These are phyloP conservation scores for Trichosanthes truncata DNA, from an alignment of 306 rosid species.

Conservation along the genomic window DNA sequence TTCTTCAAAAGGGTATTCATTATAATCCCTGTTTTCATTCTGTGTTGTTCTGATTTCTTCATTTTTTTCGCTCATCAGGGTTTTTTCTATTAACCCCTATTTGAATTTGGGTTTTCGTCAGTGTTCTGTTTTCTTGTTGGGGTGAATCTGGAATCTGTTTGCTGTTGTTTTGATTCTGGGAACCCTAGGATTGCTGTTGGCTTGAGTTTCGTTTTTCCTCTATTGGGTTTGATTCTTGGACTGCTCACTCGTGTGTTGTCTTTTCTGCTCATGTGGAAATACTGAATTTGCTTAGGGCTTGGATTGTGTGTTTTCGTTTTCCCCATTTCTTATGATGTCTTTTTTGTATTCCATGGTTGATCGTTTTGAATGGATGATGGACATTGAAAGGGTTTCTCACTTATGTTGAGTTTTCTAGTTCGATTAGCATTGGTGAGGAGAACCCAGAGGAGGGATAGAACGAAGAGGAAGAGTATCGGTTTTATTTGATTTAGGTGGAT, in stretches of 20 bases:
- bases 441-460: background rate
- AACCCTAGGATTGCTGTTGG: background rate
- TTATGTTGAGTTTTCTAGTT: background rate
- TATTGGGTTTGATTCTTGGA: background rate
- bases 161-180: background rate
- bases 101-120: background rate
- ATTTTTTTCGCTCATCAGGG: background rate
- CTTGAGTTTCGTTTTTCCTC: background rate
- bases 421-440: conserved; percentile 1
- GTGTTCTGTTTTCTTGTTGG: background rate
- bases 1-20: background rate
- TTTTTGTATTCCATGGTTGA: background rate
- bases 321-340: background rate
- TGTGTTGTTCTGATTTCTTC: background rate
- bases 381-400: background rate
- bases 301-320: background rate
- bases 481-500: background rate
- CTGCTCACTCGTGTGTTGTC: background rate
- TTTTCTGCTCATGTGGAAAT: background rate
- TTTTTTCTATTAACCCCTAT: background rate
- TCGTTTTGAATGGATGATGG: conserved; percentile 1
- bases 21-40: background rate
- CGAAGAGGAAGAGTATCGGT: background rate
- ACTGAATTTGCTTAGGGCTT: background rate
- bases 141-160: background rate